A percentile compares a stretch with the other conserved stretches of the same genome.
These are phyloP conservation scores for Kwoniella sp. DNA, from an alignment of 768 basidiomycete genomes.

Conservation along the genomic window DNA sequence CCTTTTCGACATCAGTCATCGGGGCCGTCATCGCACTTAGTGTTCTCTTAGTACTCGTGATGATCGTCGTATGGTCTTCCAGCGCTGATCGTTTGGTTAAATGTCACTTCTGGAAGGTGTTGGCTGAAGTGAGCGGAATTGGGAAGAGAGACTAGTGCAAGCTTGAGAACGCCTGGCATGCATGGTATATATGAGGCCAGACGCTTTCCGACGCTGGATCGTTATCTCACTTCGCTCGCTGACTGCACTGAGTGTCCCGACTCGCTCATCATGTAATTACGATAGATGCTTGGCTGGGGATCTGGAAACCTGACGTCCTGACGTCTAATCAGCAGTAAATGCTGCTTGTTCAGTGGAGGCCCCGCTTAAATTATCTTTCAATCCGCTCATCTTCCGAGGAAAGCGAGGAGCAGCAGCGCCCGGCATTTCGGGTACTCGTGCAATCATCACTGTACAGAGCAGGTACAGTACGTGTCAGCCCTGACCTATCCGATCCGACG, in stretches of 20 bases:
- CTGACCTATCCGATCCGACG: no score
- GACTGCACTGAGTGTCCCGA: background rate
- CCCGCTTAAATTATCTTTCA: background rate
- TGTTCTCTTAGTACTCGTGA: background rate
- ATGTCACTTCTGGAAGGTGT: background rate
- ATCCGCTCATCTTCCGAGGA: conserved; percentile 25
- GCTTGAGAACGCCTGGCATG: background rate
- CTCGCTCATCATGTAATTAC: background rate
- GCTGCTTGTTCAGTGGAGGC: background rate
- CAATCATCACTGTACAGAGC: no score
- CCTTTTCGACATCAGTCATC: conserved; percentile 18
- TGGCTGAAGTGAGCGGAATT: background rate
- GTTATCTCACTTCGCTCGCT: background rate
- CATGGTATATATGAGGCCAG: background rate
- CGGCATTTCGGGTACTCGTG: background rate
- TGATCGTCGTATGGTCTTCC: no score
- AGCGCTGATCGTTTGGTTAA: background rate
- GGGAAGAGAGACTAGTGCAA: background rate
- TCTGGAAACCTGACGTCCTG: no score
- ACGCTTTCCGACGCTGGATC: background rate
- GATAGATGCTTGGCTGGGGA: background rate
- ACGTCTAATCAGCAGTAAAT: no score
- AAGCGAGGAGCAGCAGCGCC: background rate
- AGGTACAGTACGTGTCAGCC: no score
- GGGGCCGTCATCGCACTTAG: background rate